Base-by-base conservation (phyloP, 2,329 filamentous ascomycete species). In the Xylaria polymorpha region DNA sequence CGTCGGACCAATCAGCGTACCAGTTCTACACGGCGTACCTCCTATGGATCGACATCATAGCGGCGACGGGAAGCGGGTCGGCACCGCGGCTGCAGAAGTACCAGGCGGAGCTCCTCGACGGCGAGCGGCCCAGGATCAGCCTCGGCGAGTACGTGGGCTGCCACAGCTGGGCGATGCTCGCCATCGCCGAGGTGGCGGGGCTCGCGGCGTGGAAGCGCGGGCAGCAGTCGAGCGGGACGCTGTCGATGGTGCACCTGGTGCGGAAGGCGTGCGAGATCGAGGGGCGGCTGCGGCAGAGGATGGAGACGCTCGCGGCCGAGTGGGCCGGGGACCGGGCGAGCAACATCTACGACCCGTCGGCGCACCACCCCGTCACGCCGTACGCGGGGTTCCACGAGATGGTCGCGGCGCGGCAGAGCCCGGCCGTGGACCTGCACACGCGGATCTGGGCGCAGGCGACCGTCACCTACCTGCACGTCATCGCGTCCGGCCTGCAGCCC, bases 161-260 rank as follows among this genome's bases (percentile, higher is more conserved):
- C 68, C 80, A 86, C 53, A 90, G 89, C 75, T 88, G 86, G 86
- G 83, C 84, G 0, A 72, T 90, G 55, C 78, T 86, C 55, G 79
- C 83, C n/a, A 82, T 91, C 51, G 85, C 84, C 14, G 83, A 87
- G 22, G 84, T 88, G 56, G 81, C 87, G 15, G 76, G 81, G 0
- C 80, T 91, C 7, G 83, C 87, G 61, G 81, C 83, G 1, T 88
- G 85, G 84, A 90, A 89, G 77, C 83, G 84, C 72, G 77, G 83
- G 25, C 81, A 82, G 69, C 82, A 80, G 57, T 75, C 76, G 56
- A 72, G 76, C 4, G 84, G 84, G 4, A 81, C 80, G 0, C 78
- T 89, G 1, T 84, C 84, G 12, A 78, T 82, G 61, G 39, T 67
- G 15, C 72, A 76, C 9, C 72, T 76, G 22, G 61, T 74, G 77